Percentiles rank a stretch among this genome's conserved stretches.
Evolutionary conservation across 768 basidiomycete genomes (phyloP).

Genomic region (Auriscalpium vulgare): DNA sequence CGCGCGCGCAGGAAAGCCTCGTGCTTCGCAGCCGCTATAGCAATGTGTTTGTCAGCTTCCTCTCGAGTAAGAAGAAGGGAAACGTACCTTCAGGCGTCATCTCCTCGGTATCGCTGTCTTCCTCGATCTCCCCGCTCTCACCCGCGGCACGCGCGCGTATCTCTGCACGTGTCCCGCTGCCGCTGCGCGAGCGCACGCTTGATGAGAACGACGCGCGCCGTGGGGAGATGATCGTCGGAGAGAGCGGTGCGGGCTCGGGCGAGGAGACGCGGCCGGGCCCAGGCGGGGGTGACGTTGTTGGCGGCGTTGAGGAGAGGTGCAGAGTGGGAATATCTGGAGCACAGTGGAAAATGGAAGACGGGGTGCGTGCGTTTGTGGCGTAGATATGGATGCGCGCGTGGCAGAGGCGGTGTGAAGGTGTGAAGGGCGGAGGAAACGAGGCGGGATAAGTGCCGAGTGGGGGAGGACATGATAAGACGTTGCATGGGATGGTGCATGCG

Average conservation of each 20-base stretch:
- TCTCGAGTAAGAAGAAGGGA: no score
- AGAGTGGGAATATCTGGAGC: constrained; percentile 74
- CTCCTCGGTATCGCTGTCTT: constrained; percentile 47
- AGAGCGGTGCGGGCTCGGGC: background rate
- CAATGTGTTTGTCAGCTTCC: background rate
- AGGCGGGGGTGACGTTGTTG: constrained; percentile 6
- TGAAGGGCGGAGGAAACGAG: no score
- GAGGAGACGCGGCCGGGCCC: constrained; percentile 3
- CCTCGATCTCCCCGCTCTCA: constrained; percentile 52
- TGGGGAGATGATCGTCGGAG: constrained; percentile 41
- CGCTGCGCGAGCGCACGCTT: constrained; percentile 52
- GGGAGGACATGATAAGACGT: no score
- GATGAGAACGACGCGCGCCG: constrained; percentile 65
- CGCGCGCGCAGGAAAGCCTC: constrained; percentile 75
- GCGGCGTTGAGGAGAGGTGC: constrained; percentile 41
- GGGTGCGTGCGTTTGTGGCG: background rate
- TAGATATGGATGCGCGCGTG: background rate
- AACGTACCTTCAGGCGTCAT: constrained; percentile 68
- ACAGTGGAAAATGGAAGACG: background rate
- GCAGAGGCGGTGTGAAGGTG: background rate
- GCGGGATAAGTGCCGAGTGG: no score
- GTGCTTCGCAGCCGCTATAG: constrained; percentile 70
- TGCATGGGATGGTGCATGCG: no score
- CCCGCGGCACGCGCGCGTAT: constrained; percentile 72
- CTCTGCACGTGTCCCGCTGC: constrained; percentile 70